phyloP scores from a whole-genome alignment of 164 flowering plant genomes.

The Stephania cephalantha region DNA sequence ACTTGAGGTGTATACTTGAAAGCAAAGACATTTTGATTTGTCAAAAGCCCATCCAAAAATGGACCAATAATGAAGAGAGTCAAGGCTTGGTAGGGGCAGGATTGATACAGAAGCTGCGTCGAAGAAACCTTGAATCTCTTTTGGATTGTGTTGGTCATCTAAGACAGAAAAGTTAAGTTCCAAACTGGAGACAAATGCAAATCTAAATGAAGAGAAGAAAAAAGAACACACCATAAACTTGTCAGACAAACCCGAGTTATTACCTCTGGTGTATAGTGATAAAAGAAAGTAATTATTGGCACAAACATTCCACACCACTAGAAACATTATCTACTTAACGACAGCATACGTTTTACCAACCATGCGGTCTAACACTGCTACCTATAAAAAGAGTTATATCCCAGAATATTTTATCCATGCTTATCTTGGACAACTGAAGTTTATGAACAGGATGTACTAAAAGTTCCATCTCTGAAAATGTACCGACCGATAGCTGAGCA shows the following conservation, averaged over 20 bases:
- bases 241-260: neutral
- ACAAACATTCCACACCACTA: neutral
- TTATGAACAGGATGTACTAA: neutral
- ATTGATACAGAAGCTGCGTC: slow-evolving; percentile 91
- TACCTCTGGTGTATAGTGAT: neutral
- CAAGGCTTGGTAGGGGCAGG: slow-evolving; percentile 83
- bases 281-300: slow-evolving; percentile 4
- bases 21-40: slow-evolving; percentile 75
- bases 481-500: neutral
- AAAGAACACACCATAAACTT: neutral
- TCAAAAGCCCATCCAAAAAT: slow-evolving; percentile 77
- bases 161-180: slow-evolving; percentile 38
- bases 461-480: neutral
- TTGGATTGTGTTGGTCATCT: slow-evolving; percentile 98
- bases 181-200: slow-evolving; percentile 16
- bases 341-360: neutral
- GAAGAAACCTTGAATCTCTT: slow-evolving; percentile 93
- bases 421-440: neutral
- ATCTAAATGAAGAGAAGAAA: neutral
- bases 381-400: neutral
- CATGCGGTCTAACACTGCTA: neutral
- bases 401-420: neutral
- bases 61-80: slow-evolving; percentile 77
- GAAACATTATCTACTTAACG: neutral
- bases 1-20: slow-evolving; percentile 88